These are phyloP conservation scores for Hypoxylon sp. DNA, from an alignment of 2,329 filamentous ascomycete species.

Conservation along the genomic window DNA sequence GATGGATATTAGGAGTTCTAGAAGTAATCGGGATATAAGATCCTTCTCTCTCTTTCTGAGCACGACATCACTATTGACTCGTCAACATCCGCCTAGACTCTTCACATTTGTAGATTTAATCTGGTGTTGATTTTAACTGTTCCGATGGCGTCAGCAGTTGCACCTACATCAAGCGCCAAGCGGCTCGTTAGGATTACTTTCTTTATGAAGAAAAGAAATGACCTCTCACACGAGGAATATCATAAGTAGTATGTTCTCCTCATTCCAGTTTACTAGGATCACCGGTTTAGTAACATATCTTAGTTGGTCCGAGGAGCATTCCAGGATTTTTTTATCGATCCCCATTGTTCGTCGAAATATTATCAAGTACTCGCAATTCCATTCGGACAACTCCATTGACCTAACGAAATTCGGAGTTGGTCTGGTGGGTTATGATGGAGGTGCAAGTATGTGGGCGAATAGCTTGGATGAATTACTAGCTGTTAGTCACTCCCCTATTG, in stretches of 20 bases:
- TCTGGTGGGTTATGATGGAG: constrained; percentile 15
- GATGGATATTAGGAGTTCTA: not conserved
- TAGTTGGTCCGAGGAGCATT: constrained; percentile 22
- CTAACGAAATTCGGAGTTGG: constrained; percentile 2
- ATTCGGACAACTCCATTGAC: constrained; percentile 20
- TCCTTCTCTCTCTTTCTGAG: not conserved
- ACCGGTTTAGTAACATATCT: not conserved
- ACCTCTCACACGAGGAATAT: constrained; percentile 16
- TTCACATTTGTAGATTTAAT: not conserved
- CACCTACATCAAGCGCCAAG: not conserved
- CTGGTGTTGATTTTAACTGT: constrained; percentile 2
- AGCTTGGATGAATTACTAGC: constrained; percentile 17
- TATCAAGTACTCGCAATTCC: constrained; percentile 25
- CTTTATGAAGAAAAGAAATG: constrained; percentile 21
- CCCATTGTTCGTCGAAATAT: constrained; percentile 20
- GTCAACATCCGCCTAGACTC: too few species aligned
- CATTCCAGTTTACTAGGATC: not conserved
- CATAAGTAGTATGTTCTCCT: constrained; percentile 12
- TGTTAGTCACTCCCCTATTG: not conserved
- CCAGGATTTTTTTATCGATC: constrained; percentile 9
- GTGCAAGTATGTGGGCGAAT: constrained; percentile 14
- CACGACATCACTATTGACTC: not conserved
- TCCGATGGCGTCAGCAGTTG: constrained; percentile 12
- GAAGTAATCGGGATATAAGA: not conserved
- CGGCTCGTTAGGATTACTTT: constrained; percentile 17